Evolutionary conservation across 1,284 basidiomycete genomes (phyloP).

Genomic region (Anthracocystis panici-leucophaei): DNA sequence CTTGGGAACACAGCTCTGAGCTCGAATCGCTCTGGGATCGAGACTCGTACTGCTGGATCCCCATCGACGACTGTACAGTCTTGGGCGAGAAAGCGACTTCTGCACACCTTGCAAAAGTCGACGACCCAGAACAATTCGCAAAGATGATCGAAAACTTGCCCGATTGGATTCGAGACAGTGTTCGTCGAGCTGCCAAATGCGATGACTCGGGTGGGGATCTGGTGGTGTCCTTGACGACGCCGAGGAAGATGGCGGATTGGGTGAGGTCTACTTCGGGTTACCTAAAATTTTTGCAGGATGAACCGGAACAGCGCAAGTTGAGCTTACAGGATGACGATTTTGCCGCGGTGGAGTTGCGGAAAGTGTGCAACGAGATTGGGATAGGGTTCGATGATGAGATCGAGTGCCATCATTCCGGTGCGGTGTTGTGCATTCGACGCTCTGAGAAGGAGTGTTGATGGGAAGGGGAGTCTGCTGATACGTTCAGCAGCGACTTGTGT

Average conservation of each 20-base stretch:
- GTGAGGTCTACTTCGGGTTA: constrained; percentile 42
- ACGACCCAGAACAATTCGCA: constrained; percentile 25
- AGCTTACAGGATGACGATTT: constrained; percentile 42
- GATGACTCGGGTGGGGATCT: constrained; percentile 41
- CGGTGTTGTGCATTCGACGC: constrained; percentile 35
- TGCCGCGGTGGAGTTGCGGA: constrained; percentile 36
- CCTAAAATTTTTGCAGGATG: constrained; percentile 31
- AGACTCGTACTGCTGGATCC: constrained; percentile 38
- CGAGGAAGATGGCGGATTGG: constrained; percentile 46
- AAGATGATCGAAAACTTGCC: constrained; percentile 21
- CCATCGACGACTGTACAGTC: constrained; percentile 44
- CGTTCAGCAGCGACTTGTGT: too few species aligned
- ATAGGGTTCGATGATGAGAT: constrained; percentile 42
- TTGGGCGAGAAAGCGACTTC: constrained; percentile 34
- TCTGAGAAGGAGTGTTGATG: constrained; percentile 14
- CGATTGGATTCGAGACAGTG: constrained; percentile 28
- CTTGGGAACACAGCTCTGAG: constrained; percentile 27
- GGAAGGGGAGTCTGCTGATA: too few species aligned
- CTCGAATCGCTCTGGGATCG: constrained; percentile 40
- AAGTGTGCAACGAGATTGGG: constrained; percentile 30
- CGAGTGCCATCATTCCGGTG: constrained; percentile 43
- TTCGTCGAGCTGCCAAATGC: constrained; percentile 31
- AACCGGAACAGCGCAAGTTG: constrained; percentile 35
- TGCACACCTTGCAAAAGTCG: constrained; percentile 18
- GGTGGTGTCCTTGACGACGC: constrained; percentile 36